Evolutionary conservation across 2,329 filamentous ascomycete genomes (phyloP), one percentile per base, ranked within the genome.

Genomic region (Pezicula neosporulosa): DNA sequence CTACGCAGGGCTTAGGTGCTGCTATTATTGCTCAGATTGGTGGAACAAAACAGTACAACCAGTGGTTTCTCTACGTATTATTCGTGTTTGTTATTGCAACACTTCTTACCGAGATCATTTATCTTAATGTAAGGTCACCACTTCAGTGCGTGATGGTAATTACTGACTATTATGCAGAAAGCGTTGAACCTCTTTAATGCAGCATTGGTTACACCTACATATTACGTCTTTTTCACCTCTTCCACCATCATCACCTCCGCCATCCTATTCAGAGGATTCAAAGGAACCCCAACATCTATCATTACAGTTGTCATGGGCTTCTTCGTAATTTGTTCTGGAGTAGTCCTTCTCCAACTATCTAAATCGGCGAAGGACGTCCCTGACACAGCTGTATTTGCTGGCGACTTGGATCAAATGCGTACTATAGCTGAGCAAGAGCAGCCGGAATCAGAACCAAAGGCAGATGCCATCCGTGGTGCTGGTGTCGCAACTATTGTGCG

Each of bases 281-380:
- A 96, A 66, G 94, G 93, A 35, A 89, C 89, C 0, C 78, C 82
- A 0, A 79, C 83, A 6, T 82, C 88, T 24, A 97, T 99, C 51
- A 78, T 89, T 43, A 96, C 91, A 0, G 89, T 97, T 28, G 87
- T 97, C 50, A 83, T 96, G 74, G 94, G 94, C 1, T 99, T 99
- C 72, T 73, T 99, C 38, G 87, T 88, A 54, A 99, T 99, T 55
- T 99, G 94, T 68, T 81, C 91, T 0, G 94, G 94, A 1, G 94
- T 97, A 6, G 86, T 97, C 1, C 73, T 99, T 7, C 74, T 99
- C 9, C 94, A 99, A 66, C 81, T 99, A n/a, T 97, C 94, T 48
- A 97, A 97, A 68, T 97, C 93, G 0, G 90, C 94, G 61, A 99
- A 97, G 67, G 93, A 99, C 64, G 93, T 99, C 0, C 94, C 94